phyloP scores from a whole-genome alignment of 345 rosid species.

The Ceriops zippeliana region DNA sequence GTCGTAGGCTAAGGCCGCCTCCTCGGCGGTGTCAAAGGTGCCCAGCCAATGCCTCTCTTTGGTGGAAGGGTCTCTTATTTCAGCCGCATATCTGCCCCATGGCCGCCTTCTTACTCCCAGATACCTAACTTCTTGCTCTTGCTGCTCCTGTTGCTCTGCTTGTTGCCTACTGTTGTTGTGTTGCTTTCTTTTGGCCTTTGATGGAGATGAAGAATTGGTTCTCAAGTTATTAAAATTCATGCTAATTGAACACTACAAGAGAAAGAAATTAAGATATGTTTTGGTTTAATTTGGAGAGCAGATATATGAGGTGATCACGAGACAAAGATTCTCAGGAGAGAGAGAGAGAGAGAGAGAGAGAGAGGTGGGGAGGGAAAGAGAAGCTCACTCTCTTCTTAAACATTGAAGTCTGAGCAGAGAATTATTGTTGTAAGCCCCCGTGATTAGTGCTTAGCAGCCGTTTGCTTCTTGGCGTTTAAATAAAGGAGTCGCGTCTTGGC shows the following conservation, averaged over 20 bases:
- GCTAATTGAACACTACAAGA: neutral
- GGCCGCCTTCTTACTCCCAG: conserved; percentile 94
- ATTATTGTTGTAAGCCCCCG: too few species aligned
- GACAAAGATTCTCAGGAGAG: conserved; percentile 15
- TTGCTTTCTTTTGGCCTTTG: conserved; percentile 59
- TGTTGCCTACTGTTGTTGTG: conserved; percentile 19
- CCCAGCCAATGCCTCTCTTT: conserved; percentile 96
- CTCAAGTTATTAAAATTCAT: conserved; percentile 39
- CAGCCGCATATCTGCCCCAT: conserved; percentile 95
- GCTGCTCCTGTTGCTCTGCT: conserved; percentile 21
- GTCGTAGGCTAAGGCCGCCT: conserved; percentile 91
- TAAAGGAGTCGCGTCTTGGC: too few species aligned
- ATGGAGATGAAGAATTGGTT: conserved; percentile 34
- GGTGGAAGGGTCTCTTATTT: conserved; percentile 87
- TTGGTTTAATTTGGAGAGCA: conserved; percentile 6
- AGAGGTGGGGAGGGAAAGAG: too few species aligned
- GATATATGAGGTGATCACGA: conserved; percentile 24
- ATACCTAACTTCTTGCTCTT: conserved; percentile 44
- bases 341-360: too few species aligned
- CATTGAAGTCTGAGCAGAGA: too few species aligned
- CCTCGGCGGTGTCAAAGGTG: conserved; percentile 84
- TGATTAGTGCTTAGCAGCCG: too few species aligned
- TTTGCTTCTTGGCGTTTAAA: too few species aligned
- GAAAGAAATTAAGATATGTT: conserved; percentile 15
- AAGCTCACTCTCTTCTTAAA: too few species aligned